These are phyloP conservation scores for Melastoma candidum DNA, from an alignment of 441 rosid species.

Conservation along the genomic window DNA sequence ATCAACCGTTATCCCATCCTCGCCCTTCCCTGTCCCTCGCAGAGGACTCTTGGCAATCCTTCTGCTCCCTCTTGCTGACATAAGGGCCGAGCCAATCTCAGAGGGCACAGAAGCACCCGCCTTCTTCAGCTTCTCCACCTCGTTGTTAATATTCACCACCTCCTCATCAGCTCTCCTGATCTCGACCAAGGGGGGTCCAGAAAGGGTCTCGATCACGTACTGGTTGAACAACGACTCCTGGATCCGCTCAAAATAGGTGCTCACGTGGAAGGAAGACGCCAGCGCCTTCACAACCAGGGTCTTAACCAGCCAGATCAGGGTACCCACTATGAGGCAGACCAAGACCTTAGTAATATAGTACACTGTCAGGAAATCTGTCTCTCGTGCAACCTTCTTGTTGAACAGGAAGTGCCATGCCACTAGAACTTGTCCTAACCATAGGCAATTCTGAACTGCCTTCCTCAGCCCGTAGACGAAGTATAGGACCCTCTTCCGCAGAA, in stretches of 20 bases:
- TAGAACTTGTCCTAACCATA: slow-evolving; percentile 15
- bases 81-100: background rate
- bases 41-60: slow-evolving; percentile 9
- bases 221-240: slow-evolving; percentile 18
- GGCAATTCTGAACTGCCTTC: slow-evolving; percentile 13
- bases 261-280: slow-evolving; percentile 17
- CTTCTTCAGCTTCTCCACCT: slow-evolving; percentile 12
- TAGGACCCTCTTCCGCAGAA: slow-evolving; percentile 15
- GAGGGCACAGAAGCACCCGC: slow-evolving; percentile 14
- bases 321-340: slow-evolving; percentile 15
- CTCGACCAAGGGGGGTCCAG: slow-evolving; percentile 11
- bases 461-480: slow-evolving; percentile 20
- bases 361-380: background rate
- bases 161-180: slow-evolving; percentile 7
- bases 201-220: slow-evolving; percentile 15
- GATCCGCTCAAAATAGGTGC: slow-evolving; percentile 17
- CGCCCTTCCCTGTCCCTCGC: slow-evolving; percentile 2
- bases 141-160: slow-evolving; percentile 5
- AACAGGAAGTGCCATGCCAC: slow-evolving; percentile 16
- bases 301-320: slow-evolving; percentile 14
- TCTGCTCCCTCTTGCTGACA: background rate
- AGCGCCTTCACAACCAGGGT: slow-evolving; percentile 16
- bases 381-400: slow-evolving; percentile 10
- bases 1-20: slow-evolving; percentile 11
- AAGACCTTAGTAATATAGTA: slow-evolving; percentile 10